Evolutionary conservation across 805 yeast genomes (phyloP).

Genomic region (Zygotorulaspora chibaensis): DNA sequence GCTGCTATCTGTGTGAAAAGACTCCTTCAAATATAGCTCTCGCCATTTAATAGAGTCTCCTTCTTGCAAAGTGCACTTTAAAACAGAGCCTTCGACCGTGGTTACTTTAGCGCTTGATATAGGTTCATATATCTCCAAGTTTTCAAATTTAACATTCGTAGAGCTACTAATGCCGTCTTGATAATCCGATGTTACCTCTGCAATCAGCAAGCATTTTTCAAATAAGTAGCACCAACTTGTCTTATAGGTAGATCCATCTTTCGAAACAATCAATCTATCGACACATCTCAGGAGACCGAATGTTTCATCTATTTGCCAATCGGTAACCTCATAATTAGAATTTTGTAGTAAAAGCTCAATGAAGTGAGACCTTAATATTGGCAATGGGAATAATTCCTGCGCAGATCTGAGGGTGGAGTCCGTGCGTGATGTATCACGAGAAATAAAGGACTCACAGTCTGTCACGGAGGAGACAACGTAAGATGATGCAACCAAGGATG

Average conservation of each 20-base stretch:
- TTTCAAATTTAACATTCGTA: conserved; percentile 9
- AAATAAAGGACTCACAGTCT: conserved; percentile 2
- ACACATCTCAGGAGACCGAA: conserved; percentile 38
- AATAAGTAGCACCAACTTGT: conserved; percentile 36
- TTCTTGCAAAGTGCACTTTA: conserved; percentile 16
- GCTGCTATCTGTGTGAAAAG: conserved; percentile 27
- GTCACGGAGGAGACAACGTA: conserved; percentile 2
- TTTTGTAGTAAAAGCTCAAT: conserved; percentile 21
- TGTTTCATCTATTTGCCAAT: conserved; percentile 29
- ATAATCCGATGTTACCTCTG: conserved; percentile 8
- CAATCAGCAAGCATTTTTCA: conserved; percentile 24
- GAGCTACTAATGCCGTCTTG: conserved; percentile 5
- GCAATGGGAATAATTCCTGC: conserved; percentile 15
- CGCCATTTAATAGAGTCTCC: conserved; percentile 2
- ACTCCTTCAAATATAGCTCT: conserved; percentile 23
- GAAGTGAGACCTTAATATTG: conserved; percentile 25
- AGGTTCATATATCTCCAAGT: conserved; percentile 16
- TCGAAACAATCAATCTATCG: conserved; percentile 34
- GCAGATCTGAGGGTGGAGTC: conserved; percentile 5
- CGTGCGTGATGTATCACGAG: conserved; percentile 3
- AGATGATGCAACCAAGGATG: conserved; percentile 2
- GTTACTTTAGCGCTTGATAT: conserved; percentile 15
- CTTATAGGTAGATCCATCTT: conserved; percentile 25
- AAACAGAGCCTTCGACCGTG: conserved; percentile 23
- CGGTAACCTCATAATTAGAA: conserved; percentile 19